phyloP scores from a whole-genome alignment of 2,329 filamentous ascomycete species.

The Cladosporium sp. region DNA sequence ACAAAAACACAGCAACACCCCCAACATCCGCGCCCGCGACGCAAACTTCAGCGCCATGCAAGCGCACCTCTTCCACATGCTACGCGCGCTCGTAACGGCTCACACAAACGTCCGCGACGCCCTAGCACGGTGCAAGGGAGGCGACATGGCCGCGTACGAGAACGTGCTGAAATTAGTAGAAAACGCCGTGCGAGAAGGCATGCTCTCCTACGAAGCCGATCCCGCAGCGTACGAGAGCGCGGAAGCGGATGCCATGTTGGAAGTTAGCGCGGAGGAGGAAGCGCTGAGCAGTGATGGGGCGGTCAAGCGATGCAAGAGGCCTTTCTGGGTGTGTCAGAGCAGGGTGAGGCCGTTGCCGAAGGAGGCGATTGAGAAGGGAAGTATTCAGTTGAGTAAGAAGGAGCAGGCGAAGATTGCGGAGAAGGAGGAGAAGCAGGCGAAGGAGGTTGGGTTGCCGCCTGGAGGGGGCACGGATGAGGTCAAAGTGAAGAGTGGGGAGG shows the following conservation, averaged over 20 bases:
- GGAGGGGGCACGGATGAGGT: constrained; percentile 5
- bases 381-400: constrained; percentile 31
- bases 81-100: constrained; percentile 73
- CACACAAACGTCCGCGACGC: constrained; percentile 83
- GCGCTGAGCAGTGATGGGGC: constrained; percentile 48
- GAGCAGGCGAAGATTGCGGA: constrained; percentile 26
- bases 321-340: constrained; percentile 88
- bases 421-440: constrained; percentile 17
- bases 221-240: constrained; percentile 33
- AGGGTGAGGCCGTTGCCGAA: constrained; percentile 81
- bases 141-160: constrained; percentile 75
- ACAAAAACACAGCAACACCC: constrained; percentile 34
- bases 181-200: constrained; percentile 64
- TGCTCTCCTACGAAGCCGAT: constrained; percentile 60
- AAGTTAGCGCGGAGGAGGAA: constrained; percentile 18
- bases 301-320: constrained; percentile 69
- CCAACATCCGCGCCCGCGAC: constrained; percentile 22
- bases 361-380: constrained; percentile 58
- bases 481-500: background rate
- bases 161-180: constrained; percentile 72
- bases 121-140: constrained; percentile 64
- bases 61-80: constrained; percentile 86
- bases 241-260: constrained; percentile 23
- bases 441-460: constrained; percentile 6
- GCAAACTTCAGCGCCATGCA: constrained; percentile 77